phyloP scores from a whole-genome alignment of 1,284 basidiomycete species.

The Pisolithus thermaeus region DNA sequence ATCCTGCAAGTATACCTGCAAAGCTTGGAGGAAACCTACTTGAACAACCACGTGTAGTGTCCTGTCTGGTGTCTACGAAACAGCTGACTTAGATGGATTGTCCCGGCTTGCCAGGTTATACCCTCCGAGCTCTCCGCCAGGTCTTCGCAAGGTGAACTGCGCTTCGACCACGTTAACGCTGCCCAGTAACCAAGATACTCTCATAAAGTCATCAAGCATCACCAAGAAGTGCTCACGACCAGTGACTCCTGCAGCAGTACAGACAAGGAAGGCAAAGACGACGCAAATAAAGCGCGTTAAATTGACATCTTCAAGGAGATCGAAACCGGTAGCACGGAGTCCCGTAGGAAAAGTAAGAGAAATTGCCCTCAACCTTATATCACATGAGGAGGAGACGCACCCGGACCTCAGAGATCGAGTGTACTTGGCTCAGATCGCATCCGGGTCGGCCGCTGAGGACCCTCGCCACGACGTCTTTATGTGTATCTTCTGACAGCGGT shows the following conservation, averaged over 20 bases:
- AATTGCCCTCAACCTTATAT: background rate
- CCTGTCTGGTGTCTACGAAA: too few relatives aligned
- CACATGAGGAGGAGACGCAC: constrained; percentile 26
- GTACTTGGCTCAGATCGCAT: constrained; percentile 77
- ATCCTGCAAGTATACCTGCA: too few relatives aligned
- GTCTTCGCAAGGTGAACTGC: too few relatives aligned
- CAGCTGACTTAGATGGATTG: constrained; percentile 27
- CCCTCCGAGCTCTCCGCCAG: too few relatives aligned
- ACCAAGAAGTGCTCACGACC: constrained; percentile 57
- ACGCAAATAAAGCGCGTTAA: constrained; percentile 53
- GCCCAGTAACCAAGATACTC: constrained; percentile 10
- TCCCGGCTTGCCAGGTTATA: too few relatives aligned
- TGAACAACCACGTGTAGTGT: too few relatives aligned
- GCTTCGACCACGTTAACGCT: too few relatives aligned
- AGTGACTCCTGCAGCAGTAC: constrained; percentile 43
- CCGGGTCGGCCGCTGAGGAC: constrained; percentile 73
- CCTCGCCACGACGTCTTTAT: constrained; percentile 32
- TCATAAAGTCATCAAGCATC: constrained; percentile 48
- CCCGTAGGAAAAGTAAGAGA: constrained; percentile 44
- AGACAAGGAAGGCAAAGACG: constrained; percentile 42
- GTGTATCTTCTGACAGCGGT: background rate
- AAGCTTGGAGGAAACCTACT: too few relatives aligned
- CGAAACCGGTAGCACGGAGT: constrained; percentile 48
- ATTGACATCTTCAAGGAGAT: constrained; percentile 18
- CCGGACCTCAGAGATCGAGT: constrained; percentile 81